phyloP scores from a whole-genome alignment of 164 flowering plant genomes.

The Litsea cubeba region DNA sequence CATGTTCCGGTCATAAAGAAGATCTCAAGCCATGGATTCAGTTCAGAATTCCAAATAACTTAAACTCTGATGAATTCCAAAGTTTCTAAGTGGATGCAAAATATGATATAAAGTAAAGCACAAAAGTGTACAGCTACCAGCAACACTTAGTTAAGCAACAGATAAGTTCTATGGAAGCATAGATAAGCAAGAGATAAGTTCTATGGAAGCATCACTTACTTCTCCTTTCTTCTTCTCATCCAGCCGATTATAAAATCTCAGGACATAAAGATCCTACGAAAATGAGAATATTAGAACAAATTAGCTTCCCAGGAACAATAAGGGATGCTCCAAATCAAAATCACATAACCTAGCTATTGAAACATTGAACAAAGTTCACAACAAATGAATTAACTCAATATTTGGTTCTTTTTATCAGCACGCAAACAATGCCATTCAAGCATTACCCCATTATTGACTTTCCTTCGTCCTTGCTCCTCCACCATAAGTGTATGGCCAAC shows the following conservation, averaged over 20 bases:
- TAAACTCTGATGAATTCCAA: background rate
- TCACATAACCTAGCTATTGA: background rate
- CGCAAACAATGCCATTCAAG: background rate
- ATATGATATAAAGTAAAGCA: too few species aligned
- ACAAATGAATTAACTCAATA: background rate
- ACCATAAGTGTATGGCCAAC: conserved; percentile 75
- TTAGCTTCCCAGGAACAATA: conserved; percentile 2
- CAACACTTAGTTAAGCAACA: too few species aligned
- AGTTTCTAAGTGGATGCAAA: too few species aligned
- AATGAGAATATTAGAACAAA: background rate
- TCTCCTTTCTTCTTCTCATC: conserved; percentile 90
- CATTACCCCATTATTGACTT: conserved; percentile 64
- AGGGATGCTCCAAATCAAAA: background rate
- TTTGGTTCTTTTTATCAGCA: background rate
- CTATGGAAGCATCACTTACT: conserved; percentile 39
- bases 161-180: background rate
- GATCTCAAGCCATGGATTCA: too few species aligned
- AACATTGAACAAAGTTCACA: conserved; percentile 2
- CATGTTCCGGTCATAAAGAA: too few species aligned
- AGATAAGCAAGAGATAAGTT: background rate
- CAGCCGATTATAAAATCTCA: conserved; percentile 74
- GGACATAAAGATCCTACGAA: conserved; percentile 67
- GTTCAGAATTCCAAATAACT: background rate
- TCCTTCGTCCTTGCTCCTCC: conserved; percentile 83
- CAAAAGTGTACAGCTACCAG: too few species aligned